Evolutionary conservation across 805 yeast species (phyloP), one percentile per base, ranked within the genome.

Genomic region (Wickerhamiella kurtzmanii): DNA sequence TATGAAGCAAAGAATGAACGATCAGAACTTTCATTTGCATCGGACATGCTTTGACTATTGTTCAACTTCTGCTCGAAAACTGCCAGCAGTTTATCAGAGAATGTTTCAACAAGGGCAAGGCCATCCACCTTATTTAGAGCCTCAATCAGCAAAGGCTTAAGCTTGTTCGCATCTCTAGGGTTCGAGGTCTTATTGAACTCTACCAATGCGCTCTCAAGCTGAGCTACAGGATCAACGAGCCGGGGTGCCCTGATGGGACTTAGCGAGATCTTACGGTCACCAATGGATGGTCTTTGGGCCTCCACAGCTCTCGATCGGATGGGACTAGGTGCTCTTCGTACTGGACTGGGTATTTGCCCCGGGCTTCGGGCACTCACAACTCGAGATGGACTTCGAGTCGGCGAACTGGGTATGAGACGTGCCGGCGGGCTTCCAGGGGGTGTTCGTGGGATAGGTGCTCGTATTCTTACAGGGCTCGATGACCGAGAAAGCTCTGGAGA

Each of bases 111-210:
- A 17, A 50, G 35, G 1, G 53, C 44, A 1, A 50, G 28, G 2
- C 50, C 54, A 28, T 56, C 54, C 4, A 47, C 16, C 28, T 53
- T 53, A 37, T 48, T 50, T 22, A 56, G 49, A 2, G 58, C 59
- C 4, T 50, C 11, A 3, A 49, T 17, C 22, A 56, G 49, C 32
- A 50, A 44, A 4, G 45, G 17, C 25, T 45, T 43, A 19, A 55
- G 51, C 15, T 43, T 25, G 3, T 39, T 42, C 9, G 17, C 37
- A 2, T 47, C 37, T 3, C 36, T n/a, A 9, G 40, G 9, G 11
- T 19, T 32, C 13, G n/a, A 9, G 38, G 16, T 16, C n/a, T n/a
- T 36, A 2, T 48, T 16, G 40, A 48, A 50, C 44, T 39, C 41
- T 16, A 35, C 21, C 16, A 53, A 43, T 11, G 54, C 50, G 2